These are phyloP conservation scores for Kodamaea fungicola DNA, from an alignment of 1,139 yeast genomes.

Conservation along the genomic window DNA sequence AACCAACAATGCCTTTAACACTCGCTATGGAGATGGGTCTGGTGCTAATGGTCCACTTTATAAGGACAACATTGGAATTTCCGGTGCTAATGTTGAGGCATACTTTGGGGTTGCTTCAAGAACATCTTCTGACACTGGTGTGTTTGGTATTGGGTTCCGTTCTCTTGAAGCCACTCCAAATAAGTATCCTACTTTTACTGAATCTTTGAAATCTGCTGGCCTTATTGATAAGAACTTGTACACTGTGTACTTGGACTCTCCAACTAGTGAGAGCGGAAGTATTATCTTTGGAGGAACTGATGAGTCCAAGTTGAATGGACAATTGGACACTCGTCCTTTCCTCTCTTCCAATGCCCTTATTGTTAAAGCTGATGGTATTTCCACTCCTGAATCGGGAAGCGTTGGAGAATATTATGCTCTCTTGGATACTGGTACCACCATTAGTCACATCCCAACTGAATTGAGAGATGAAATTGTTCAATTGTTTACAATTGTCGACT, in stretches of 20 bases:
- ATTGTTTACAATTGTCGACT: conserved; percentile 1
- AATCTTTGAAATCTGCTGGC: conserved; percentile 19
- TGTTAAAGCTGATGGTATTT: conserved; percentile 8
- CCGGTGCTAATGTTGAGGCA: conserved; percentile 1
- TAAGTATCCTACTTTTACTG: conserved; percentile 19
- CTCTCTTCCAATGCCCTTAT: conserved; percentile 3
- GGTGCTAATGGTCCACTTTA: conserved; percentile 6
- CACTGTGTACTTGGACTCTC: conserved; percentile 15
- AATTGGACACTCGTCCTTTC: conserved; percentile 10
- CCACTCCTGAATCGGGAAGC: background rate
- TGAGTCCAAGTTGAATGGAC: conserved; percentile 16
- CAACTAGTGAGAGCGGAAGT: conserved; percentile 12
- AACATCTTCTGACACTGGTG: conserved; percentile 10
- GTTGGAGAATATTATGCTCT: conserved; percentile 9
- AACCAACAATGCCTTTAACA: conserved; percentile 7
- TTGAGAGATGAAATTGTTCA: conserved; percentile 9
- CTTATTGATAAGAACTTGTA: conserved; percentile 16
- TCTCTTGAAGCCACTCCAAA: conserved; percentile 9
- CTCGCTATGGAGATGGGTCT: conserved; percentile 11
- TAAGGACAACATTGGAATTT: conserved; percentile 5
- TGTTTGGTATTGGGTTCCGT: conserved; percentile 17
- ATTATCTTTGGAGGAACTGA: conserved; percentile 20
- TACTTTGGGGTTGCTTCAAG: conserved; percentile 15
- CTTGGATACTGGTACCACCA: conserved; percentile 19
- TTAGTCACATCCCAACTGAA: conserved; percentile 11